These are phyloP conservation scores for Populus trichocarpa DNA, from an alignment of 441 rosid species.

Conservation along the genomic window DNA sequence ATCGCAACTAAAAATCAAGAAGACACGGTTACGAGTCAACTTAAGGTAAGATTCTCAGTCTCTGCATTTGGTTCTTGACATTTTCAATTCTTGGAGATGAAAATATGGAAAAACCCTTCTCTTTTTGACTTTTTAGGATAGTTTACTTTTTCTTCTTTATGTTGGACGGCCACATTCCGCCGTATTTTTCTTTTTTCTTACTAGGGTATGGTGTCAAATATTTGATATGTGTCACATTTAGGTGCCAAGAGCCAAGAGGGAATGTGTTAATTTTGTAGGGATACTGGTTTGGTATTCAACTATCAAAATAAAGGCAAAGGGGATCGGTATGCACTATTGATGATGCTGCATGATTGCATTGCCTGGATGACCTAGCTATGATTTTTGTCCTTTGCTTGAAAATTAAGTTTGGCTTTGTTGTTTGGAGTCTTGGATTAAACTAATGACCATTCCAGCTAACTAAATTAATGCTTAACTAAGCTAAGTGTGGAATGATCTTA, in stretches of 20 bases:
- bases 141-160: background rate
- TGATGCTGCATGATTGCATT: background rate
- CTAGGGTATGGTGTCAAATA: background rate
- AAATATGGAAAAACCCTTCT: background rate
- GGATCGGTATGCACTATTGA: background rate
- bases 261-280: background rate
- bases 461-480: background rate
- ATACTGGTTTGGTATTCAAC: background rate
- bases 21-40: slow-evolving; percentile 77
- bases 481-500: background rate
- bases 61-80: background rate
- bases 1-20: slow-evolving; percentile 72
- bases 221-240: background rate
- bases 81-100: slow-evolving; percentile 3
- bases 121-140: background rate
- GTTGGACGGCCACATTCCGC: background rate
- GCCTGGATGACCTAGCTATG: background rate
- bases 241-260: background rate
- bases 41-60: slow-evolving; percentile 40
- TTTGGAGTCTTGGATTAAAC: background rate
- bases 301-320: background rate
- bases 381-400: background rate
- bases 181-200: background rate
- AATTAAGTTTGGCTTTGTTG: slow-evolving; percentile 4
- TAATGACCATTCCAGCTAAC: background rate